phyloP scores from a whole-genome alignment of 306 rosid species.

The Glycine latifolia region DNA sequence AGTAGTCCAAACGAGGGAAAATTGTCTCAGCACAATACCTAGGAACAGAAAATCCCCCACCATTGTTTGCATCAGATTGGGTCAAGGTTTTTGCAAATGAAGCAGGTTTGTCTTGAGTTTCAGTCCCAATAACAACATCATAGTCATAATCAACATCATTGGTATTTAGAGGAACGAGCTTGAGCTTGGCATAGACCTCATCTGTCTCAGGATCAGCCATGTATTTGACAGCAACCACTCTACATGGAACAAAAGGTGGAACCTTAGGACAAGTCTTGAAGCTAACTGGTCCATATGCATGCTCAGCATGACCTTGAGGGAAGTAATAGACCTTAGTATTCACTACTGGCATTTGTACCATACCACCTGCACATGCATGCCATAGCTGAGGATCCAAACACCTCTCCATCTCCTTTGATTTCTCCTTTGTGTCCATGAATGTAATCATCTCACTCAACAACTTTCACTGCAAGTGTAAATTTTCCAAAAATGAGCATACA shows the following conservation, averaged over 20 bases:
- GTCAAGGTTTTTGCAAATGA: conserved; percentile 92
- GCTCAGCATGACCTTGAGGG: conserved; percentile 93
- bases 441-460: conserved; percentile 68
- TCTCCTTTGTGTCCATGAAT: conserved; percentile 86
- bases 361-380: conserved; percentile 99
- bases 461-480: conserved; percentile 43
- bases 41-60: conserved; percentile 96
- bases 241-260: conserved; percentile 73
- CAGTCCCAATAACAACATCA: conserved; percentile 67
- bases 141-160: conserved; percentile 53
- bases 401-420: conserved; percentile 70
- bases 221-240: conserved; percentile 67
- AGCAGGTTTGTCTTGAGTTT: conserved; percentile 68
- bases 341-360: conserved; percentile 91
- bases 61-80: conserved; percentile 96
- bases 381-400: conserved; percentile 88
- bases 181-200: conserved; percentile 78
- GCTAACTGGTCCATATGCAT: conserved; percentile 73
- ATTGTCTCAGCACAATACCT: conserved; percentile 92
- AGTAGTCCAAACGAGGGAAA: conserved; percentile 84
- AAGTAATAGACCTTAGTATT: conserved; percentile 80
- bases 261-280: conserved; percentile 64
- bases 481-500: conserved; percentile 36
- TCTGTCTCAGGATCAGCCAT: conserved; percentile 92
- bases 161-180: conserved; percentile 60